Percentiles rank a stretch among this genome's conserved stretches.
phyloP scores from a whole-genome alignment of 2,329 filamentous ascomycete species.

The Cryphonectria parasitica region DNA sequence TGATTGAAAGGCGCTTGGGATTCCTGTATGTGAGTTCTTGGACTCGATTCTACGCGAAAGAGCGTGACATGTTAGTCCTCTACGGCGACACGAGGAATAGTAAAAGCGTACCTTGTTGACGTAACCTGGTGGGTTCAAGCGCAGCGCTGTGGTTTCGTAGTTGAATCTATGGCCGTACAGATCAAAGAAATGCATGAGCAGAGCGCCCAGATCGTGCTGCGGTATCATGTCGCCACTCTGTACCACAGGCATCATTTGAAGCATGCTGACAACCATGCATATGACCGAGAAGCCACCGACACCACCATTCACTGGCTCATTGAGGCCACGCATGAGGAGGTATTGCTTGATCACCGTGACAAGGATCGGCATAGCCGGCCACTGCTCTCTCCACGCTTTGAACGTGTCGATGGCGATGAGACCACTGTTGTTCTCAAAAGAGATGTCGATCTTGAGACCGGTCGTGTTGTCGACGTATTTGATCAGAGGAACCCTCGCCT shows the following conservation, averaged over 20 bases:
- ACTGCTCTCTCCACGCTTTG: conserved; percentile 74
- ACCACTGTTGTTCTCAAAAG: conserved; percentile 89
- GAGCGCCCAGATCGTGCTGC: conserved; percentile 73
- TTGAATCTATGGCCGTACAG: conserved; percentile 87
- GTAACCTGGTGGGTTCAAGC: conserved; percentile 73
- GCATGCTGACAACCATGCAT: conserved; percentile 86
- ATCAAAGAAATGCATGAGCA: conserved; percentile 86
- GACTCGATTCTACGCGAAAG: conserved; percentile 46
- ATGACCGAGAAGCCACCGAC: conserved; percentile 94
- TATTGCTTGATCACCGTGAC: conserved; percentile 93
- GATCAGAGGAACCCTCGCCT: conserved; percentile 86
- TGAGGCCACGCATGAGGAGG: conserved; percentile 83
- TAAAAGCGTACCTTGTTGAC: conserved; percentile 69
- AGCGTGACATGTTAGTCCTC: conserved; percentile 4
- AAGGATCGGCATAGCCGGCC: conserved; percentile 82
- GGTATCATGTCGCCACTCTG: conserved; percentile 63
- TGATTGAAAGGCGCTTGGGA: conserved; percentile 75
- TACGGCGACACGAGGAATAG: background rate
- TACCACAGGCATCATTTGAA: conserved; percentile 77
- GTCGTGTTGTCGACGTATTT: conserved; percentile 85
- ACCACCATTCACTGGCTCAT: conserved; percentile 89
- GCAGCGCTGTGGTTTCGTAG: conserved; percentile 70
- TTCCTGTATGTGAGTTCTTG: conserved; percentile 59
- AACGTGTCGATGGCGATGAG: conserved; percentile 82
- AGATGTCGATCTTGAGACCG: conserved; percentile 85